phyloP scores from a whole-genome alignment of 2,329 filamentous ascomycete genomes.

The Fusarium sp. region DNA sequence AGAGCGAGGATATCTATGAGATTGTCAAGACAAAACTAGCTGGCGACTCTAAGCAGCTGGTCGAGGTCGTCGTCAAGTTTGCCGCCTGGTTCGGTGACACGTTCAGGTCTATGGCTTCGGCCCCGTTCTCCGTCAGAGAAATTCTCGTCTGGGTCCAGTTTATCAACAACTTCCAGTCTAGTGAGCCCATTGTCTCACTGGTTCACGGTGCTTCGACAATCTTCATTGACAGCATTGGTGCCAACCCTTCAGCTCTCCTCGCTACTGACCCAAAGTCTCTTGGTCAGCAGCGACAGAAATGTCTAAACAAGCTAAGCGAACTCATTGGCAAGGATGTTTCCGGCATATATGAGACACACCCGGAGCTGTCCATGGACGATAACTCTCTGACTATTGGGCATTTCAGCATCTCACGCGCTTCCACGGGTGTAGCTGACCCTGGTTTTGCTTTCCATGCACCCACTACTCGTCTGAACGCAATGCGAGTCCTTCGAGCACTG shows the following conservation, averaged over 20 bases:
- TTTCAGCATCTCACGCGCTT: constrained; percentile 74
- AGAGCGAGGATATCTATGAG: constrained; percentile 86
- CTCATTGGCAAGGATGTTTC: constrained; percentile 76
- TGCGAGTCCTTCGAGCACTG: constrained; percentile 90
- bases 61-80: constrained; percentile 84
- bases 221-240: constrained; percentile 94
- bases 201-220: constrained; percentile 95
- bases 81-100: constrained; percentile 91
- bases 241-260: constrained; percentile 91
- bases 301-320: constrained; percentile 79
- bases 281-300: constrained; percentile 78
- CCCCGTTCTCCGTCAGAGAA: constrained; percentile 90
- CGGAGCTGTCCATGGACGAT: constrained; percentile 70
- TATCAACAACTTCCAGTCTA: constrained; percentile 76
- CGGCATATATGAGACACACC: constrained; percentile 74
- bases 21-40: constrained; percentile 86
- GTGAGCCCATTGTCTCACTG: constrained; percentile 63
- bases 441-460: constrained; percentile 83
- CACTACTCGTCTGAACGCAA: constrained; percentile 90
- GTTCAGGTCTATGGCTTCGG: constrained; percentile 82
- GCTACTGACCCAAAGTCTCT: constrained; percentile 80
- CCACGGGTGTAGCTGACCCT: constrained; percentile 58
- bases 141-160: constrained; percentile 95
- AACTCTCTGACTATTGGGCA: constrained; percentile 76
- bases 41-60: constrained; percentile 68